A percentile compares a stretch with the other conserved stretches of the same genome.
phyloP scores from a whole-genome alignment of 1,284 basidiomycete species.

The Trichosporon sp. region DNA sequence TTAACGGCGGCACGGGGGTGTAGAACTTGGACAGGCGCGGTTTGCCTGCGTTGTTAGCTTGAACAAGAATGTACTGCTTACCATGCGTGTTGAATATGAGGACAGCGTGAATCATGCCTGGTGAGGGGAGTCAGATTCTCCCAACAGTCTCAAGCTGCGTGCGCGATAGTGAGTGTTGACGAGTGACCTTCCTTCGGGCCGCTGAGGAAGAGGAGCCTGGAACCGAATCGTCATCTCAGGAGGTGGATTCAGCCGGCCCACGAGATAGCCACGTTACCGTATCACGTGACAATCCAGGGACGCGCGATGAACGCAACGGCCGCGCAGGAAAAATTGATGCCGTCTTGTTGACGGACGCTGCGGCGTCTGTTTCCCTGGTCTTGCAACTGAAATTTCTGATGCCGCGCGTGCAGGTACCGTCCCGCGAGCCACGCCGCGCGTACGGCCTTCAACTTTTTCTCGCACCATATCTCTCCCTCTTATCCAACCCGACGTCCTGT shows the following conservation, averaged over 20 bases:
- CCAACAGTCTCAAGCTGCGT: not conserved
- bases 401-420: constrained; percentile 12
- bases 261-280: constrained; percentile 8
- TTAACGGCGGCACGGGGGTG: constrained; percentile 74
- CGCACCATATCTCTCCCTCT: constrained; percentile 23
- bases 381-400: constrained; percentile 19
- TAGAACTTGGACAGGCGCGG: constrained; percentile 96
- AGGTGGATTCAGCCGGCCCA: not conserved
- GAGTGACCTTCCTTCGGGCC: not conserved
- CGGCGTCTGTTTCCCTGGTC: constrained; percentile 14
- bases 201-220: not conserved
- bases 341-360: constrained; percentile 3
- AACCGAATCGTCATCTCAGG: not conserved
- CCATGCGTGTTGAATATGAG: constrained; percentile 68
- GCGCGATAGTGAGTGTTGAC: not conserved
- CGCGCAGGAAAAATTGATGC: constrained; percentile 8
- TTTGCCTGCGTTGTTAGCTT: constrained; percentile 77
- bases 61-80: constrained; percentile 46
- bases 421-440: constrained; percentile 18
- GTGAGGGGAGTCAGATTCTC: not conserved
- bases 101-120: constrained; percentile 80
- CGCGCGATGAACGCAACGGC: not conserved
- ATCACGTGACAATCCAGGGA: not conserved
- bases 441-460: constrained; percentile 23
- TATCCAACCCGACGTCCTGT: constrained; percentile 13